Evolutionary conservation across 805 yeast species (phyloP).

Genomic region (Candida palmyrensis): DNA sequence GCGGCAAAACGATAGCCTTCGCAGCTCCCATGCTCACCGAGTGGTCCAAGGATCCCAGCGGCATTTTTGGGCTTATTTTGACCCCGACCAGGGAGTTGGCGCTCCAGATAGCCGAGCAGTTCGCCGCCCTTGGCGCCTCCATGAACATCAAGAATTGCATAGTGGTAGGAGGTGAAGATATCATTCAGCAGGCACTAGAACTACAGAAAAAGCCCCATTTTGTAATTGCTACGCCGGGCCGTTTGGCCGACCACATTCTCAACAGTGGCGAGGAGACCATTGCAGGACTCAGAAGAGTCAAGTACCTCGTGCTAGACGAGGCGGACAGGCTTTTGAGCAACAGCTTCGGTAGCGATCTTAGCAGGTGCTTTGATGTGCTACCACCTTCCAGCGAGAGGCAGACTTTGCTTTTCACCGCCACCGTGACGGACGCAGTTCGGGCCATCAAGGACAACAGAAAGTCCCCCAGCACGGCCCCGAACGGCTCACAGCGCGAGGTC

Average conservation of each 20-base stretch:
- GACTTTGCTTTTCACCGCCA: constrained; percentile 90
- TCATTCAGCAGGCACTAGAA: constrained; percentile 80
- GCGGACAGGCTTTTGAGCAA: constrained; percentile 88
- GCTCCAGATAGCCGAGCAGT: constrained; percentile 94
- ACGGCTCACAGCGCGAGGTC: constrained; percentile 48
- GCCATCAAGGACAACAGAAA: constrained; percentile 65
- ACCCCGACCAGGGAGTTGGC: constrained; percentile 96
- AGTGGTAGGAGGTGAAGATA: constrained; percentile 93
- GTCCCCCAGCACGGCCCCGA: constrained; percentile 52
- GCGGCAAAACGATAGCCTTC: constrained; percentile 96
- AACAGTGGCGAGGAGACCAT: constrained; percentile 87
- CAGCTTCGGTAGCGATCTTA: constrained; percentile 76
- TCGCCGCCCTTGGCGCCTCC: constrained; percentile 83
- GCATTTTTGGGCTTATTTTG: constrained; percentile 80
- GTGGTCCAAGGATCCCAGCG: constrained; percentile 95
- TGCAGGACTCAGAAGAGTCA: constrained; percentile 70
- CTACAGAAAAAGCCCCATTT: constrained; percentile 86
- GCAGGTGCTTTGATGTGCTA: constrained; percentile 62
- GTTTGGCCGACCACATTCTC: constrained; percentile 87
- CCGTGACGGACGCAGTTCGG: constrained; percentile 89
- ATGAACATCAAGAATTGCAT: constrained; percentile 82
- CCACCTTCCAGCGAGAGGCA: constrained; percentile 75
- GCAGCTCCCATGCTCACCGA: constrained; percentile 94
- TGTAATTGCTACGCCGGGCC: constrained; percentile 95
- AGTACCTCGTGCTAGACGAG: constrained; percentile 86